Conservation (phyloP, 1,284 basidiomycete genomes). For the Chondrostereum purpureum region DNA sequence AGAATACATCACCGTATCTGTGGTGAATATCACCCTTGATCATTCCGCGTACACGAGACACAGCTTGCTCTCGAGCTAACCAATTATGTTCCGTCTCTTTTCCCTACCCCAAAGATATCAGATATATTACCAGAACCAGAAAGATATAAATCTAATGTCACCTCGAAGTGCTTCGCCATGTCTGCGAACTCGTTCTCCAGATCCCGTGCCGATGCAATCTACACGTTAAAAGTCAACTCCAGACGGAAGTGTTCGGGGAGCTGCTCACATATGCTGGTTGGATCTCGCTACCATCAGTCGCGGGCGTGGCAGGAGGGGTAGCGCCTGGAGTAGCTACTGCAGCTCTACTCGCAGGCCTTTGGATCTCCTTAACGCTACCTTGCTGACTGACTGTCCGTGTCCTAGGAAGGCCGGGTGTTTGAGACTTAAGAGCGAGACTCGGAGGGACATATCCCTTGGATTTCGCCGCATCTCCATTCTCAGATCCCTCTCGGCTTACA, state of each 20-base stretch:
- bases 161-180: slow-evolving; percentile 81
- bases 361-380: slow-evolving; percentile 35
- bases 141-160: slow-evolving; percentile 22
- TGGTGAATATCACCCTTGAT: slow-evolving; percentile 76
- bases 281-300: slow-evolving; percentile 41
- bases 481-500: slow-evolving; percentile 49
- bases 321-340: slow-evolving; percentile 41
- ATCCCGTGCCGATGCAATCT: slow-evolving; percentile 84
- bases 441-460: slow-evolving; percentile 67
- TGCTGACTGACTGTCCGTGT: slow-evolving; percentile 43
- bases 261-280: slow-evolving; percentile 62
- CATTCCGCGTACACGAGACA: slow-evolving; percentile 87
- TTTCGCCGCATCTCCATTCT: slow-evolving; percentile 46
- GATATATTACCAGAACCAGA: slow-evolving; percentile 10
- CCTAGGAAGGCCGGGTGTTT: slow-evolving; percentile 25
- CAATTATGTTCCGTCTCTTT: slow-evolving; percentile 98
- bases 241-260: slow-evolving; percentile 1
- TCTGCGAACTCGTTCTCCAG: slow-evolving; percentile 77
- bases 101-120: slow-evolving; percentile 50
- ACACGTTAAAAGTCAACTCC: too few species aligned
- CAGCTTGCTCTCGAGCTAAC: slow-evolving; percentile 74
- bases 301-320: slow-evolving; percentile 30
- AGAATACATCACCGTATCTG: slow-evolving; percentile 71
- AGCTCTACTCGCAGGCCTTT: slow-evolving; percentile 53
- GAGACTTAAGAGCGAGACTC: slow-evolving; percentile 50